Evolutionary conservation across 108 stramenopile species (phyloP).

Genomic region (Aurantiochytrium sp.): DNA sequence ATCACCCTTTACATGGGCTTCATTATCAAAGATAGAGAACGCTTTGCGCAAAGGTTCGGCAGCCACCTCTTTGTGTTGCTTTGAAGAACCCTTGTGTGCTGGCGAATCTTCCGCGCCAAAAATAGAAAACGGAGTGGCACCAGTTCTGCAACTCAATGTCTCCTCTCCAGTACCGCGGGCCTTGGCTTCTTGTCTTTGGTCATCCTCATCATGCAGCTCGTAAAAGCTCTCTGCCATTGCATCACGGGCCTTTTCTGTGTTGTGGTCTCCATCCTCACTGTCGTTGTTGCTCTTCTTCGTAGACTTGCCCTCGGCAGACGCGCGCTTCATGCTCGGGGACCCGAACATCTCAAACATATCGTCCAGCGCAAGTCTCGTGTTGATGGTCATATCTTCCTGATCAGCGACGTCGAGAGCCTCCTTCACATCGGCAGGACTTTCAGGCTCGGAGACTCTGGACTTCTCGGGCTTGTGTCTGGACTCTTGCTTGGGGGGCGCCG

Average conservation of each 20-base stretch:
- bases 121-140: not conserved
- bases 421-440: not conserved
- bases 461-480: too few species aligned
- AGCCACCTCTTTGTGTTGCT: not conserved
- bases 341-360: conserved; percentile 19
- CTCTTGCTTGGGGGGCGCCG: too few species aligned
- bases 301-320: not conserved
- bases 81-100: not conserved
- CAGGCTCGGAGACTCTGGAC: too few species aligned
- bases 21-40: not conserved
- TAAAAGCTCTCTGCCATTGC: too few species aligned
- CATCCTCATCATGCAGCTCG: not conserved
- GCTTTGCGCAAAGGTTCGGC: not conserved
- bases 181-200: not conserved
- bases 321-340: not conserved
- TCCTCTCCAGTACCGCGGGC: too few species aligned
- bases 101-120: not conserved
- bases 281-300: not conserved
- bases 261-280: not conserved
- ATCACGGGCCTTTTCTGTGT: not conserved
- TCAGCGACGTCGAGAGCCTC: not conserved
- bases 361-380: conserved; percentile 23
- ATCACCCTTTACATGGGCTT: not conserved
- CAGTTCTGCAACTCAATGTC: not conserved
- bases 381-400: conserved; percentile 28